Evolutionary conservation across 108 stramenopile species (phyloP).

Genomic region (Cyclotella kingstonii): DNA sequence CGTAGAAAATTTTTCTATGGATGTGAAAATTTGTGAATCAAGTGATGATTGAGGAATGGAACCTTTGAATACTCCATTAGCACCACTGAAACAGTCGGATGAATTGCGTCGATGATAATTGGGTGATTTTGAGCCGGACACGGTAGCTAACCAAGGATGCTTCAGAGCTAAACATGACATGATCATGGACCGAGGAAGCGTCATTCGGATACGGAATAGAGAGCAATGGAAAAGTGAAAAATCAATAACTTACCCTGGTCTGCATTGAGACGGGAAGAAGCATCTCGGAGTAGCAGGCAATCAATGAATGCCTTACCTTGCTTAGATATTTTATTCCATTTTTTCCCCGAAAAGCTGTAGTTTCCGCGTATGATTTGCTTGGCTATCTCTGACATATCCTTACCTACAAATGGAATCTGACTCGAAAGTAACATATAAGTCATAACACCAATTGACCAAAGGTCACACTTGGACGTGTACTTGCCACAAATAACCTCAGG

Average conservation of each 20-base stretch:
- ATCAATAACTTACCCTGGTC: constrained; percentile 10
- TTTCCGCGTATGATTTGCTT: constrained; percentile 58
- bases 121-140: not conserved
- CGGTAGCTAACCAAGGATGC: constrained; percentile 37
- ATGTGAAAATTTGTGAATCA: constrained; percentile 39
- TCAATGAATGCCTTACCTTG: constrained; percentile 54
- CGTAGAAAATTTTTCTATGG: constrained; percentile 51
- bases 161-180: constrained; percentile 26
- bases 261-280: constrained; percentile 40
- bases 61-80: constrained; percentile 32
- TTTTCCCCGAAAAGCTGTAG: constrained; percentile 53
- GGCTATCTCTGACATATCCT: constrained; percentile 54
- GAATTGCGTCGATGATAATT: constrained; percentile 27
- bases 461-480: constrained; percentile 73
- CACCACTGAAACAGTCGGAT: constrained; percentile 8
- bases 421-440: constrained; percentile 72
- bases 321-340: constrained; percentile 56
- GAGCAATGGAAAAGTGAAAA: not conserved
- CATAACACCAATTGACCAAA: constrained; percentile 82
- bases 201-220: not conserved
- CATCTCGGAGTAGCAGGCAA: constrained; percentile 36
- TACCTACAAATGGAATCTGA: constrained; percentile 74
- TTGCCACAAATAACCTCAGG: constrained; percentile 79
- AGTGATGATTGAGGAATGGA: constrained; percentile 32
- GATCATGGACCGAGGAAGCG: too few species aligned